phyloP scores from a whole-genome alignment of 176 grass and related monocot species.

The Lolium perenne region DNA sequence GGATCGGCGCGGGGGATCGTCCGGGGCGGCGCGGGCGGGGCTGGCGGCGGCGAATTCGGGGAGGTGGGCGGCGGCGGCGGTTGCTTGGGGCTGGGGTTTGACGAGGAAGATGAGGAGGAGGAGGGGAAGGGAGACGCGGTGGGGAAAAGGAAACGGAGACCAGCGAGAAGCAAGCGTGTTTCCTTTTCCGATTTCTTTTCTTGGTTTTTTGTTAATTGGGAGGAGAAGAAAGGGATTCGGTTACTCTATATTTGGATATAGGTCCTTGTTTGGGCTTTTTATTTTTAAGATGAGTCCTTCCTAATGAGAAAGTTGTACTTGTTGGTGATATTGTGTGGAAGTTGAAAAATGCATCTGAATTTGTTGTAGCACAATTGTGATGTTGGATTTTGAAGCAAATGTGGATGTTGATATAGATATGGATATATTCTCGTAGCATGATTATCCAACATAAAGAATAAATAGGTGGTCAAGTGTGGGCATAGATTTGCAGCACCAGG shows the following conservation, averaged over 20 bases:
- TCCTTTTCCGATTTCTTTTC: background rate
- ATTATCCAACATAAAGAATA: too few relatives aligned
- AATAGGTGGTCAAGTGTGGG: too few relatives aligned
- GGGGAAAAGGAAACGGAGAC: constrained; percentile 11
- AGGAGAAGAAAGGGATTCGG: background rate
- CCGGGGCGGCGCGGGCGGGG: background rate
- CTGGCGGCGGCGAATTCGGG: constrained; percentile 13
- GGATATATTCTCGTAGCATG: too few relatives aligned
- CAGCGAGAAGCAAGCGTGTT: constrained; percentile 52
- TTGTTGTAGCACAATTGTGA: too few relatives aligned
- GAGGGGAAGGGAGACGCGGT: constrained; percentile 38
- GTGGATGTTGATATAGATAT: too few relatives aligned
- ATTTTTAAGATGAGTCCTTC: background rate
- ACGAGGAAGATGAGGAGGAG: constrained; percentile 51
- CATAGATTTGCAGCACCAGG: too few relatives aligned
- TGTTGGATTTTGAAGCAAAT: too few relatives aligned
- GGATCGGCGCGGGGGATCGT: constrained; percentile 33
- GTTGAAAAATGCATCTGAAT: too few relatives aligned
- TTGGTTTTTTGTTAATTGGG: background rate
- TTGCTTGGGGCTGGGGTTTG: constrained; percentile 65
- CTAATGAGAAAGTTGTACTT: too few relatives aligned
- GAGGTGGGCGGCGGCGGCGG: constrained; percentile 19
- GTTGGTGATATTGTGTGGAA: too few relatives aligned
- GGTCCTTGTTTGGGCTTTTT: background rate
- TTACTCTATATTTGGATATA: background rate